phyloP scores from a whole-genome alignment of 176 grass and related monocot genomes.

The Stipa capillata region DNA sequence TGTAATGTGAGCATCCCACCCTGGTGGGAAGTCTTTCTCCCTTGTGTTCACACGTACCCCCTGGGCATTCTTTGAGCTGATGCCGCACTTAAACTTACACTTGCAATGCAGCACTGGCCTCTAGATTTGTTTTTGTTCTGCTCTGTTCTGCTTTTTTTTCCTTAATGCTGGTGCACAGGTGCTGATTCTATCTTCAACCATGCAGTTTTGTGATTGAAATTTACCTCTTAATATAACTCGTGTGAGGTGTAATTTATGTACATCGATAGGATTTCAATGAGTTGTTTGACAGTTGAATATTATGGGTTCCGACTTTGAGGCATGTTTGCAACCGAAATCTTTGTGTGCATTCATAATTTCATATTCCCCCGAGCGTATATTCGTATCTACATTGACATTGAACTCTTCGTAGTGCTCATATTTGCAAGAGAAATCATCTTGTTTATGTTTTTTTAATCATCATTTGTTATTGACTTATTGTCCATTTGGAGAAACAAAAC shows the following conservation, averaged over 20 bases:
- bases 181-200: background rate
- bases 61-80: conserved; percentile 14
- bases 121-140: conserved; percentile 18
- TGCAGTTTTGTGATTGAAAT: background rate
- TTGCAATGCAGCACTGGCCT: background rate
- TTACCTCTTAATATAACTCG: background rate
- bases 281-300: background rate
- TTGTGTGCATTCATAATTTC: background rate
- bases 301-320: background rate
- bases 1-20: conserved; percentile 49
- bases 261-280: background rate
- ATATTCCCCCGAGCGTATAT: background rate
- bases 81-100: conserved; percentile 7
- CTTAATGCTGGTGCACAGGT: conserved; percentile 3
- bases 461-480: background rate
- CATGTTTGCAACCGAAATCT: background rate
- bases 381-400: background rate
- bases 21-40: conserved; percentile 23
- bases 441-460: background rate
- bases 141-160: background rate
- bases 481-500: background rate
- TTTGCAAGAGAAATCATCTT: background rate
- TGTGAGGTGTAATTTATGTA: background rate
- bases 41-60: conserved; percentile 20
- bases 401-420: background rate